Evolutionary conservation across 371 early-diverging fungal species (phyloP).

Genomic region (Syncephalis plumigaleata): DNA sequence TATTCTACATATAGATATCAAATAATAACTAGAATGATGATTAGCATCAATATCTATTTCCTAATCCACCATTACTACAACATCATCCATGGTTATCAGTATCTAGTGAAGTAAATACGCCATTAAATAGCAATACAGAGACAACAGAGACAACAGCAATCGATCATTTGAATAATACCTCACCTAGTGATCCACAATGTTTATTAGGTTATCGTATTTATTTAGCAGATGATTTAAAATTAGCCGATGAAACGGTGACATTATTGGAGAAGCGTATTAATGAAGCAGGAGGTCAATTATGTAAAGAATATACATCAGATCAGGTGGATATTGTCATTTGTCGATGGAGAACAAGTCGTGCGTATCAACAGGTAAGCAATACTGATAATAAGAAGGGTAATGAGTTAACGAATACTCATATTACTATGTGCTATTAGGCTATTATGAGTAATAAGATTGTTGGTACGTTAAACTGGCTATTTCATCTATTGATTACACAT

Average conservation of each 20-base stretch:
- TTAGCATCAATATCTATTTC: conserved; percentile 11
- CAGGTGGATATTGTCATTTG: conserved; percentile 35
- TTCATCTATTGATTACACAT: conserved; percentile 19
- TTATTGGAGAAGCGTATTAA: conserved; percentile 18
- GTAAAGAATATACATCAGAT: conserved; percentile 11
- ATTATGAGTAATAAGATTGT: conserved; percentile 30
- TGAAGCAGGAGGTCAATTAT: conserved; percentile 31
- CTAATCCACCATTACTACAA: conserved; percentile 9
- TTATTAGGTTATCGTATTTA: conserved; percentile 5
- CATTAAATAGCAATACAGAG: conserved; percentile 9
- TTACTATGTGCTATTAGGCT: conserved; percentile 17
- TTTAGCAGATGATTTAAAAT: conserved; percentile 8
- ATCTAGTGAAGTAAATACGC: conserved; percentile 12
- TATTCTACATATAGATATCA: conserved; percentile 4
- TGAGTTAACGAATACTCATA: too few relatives aligned
- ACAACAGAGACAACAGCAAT: conserved; percentile 14
- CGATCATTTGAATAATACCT: not conserved
- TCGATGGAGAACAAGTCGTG: conserved; percentile 24
- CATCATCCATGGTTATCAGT: conserved; percentile 4
- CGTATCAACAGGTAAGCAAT: conserved; percentile 20
- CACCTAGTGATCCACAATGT: not conserved
- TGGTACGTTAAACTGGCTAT: conserved; percentile 36
- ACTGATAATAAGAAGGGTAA: not conserved
- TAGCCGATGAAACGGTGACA: conserved; percentile 8
- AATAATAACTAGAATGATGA: conserved; percentile 30